These are phyloP conservation scores for Orbilia ellipsospora DNA, from an alignment of 2,329 filamentous ascomycete species.

Conservation along the genomic window DNA sequence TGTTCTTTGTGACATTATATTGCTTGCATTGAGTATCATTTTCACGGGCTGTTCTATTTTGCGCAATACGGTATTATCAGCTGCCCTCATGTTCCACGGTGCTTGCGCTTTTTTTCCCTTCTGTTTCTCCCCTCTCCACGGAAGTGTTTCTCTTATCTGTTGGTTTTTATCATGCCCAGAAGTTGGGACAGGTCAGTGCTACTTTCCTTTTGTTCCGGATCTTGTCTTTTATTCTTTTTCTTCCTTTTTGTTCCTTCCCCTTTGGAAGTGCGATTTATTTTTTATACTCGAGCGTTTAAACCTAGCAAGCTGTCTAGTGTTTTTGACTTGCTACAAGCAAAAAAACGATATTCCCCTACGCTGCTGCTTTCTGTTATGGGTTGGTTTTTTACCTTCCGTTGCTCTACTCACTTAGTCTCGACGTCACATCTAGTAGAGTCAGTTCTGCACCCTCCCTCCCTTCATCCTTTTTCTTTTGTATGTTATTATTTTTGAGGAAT, in stretches of 20 bases:
- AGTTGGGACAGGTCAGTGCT: slow-evolving; percentile 47
- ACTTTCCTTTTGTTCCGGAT: slow-evolving; percentile 27
- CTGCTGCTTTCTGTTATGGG: slow-evolving; percentile 11
- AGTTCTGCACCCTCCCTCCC: slow-evolving; percentile 11
- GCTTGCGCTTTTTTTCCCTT: slow-evolving; percentile 15
- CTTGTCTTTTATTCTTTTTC: slow-evolving; percentile 14
- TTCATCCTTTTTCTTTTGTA: slow-evolving; percentile 22
- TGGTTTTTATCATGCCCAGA: slow-evolving; percentile 27
- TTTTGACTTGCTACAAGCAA: neutral
- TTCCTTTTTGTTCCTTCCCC: slow-evolving; percentile 17
- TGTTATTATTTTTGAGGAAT: slow-evolving; percentile 11
- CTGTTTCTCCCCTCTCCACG: neutral
- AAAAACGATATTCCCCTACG: slow-evolving; percentile 13
- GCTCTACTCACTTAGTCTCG: neutral
- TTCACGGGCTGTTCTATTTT: slow-evolving; percentile 48
- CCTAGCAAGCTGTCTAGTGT: slow-evolving; percentile 12
- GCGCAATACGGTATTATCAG: slow-evolving; percentile 45
- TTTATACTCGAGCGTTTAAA: neutral
- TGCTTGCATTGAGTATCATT: slow-evolving; percentile 33
- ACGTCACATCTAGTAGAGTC: too few relatives aligned
- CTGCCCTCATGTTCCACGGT: slow-evolving; percentile 40
- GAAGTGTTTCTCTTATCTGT: slow-evolving; percentile 3
- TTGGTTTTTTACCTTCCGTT: neutral
- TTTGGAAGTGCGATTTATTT: too few relatives aligned
- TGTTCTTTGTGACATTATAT: slow-evolving; percentile 22